phyloP scores from a whole-genome alignment of 176 grass and related monocot species.

The Lolium perenne region DNA sequence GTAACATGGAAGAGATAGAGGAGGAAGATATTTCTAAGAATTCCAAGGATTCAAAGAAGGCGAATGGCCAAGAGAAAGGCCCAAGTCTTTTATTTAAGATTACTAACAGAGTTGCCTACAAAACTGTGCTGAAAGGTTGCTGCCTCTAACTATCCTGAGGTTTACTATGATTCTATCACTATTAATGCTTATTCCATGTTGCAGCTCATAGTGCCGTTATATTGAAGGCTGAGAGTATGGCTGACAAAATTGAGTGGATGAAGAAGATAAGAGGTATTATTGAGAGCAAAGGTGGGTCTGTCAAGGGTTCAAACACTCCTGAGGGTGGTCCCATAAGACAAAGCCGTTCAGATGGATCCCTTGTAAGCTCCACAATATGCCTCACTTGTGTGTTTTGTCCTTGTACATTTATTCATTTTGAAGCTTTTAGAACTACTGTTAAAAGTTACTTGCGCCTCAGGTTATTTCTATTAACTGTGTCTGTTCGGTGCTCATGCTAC shows the following conservation, averaged over 20 bases:
- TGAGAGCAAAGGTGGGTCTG: constrained; percentile 71
- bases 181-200: constrained; percentile 47
- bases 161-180: constrained; percentile 5
- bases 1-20: constrained; percentile 95
- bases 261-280: constrained; percentile 85
- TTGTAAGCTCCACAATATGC: constrained; percentile 60
- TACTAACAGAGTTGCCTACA: constrained; percentile 95
- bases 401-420: neutral
- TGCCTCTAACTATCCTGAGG: neutral
- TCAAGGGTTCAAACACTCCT: constrained; percentile 63
- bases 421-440: constrained; percentile 19
- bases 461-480: neutral
- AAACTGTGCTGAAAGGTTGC: constrained; percentile 94
- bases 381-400: constrained; percentile 24
- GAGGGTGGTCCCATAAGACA: constrained; percentile 84
- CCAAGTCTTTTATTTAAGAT: constrained; percentile 95
- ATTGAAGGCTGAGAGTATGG: constrained; percentile 90
- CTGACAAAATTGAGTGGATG: constrained; percentile 89
- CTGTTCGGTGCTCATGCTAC: neutral
- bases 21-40: constrained; percentile 85
- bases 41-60: constrained; percentile 89
- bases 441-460: neutral
- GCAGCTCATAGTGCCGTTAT: constrained; percentile 91
- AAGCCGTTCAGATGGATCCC: constrained; percentile 96
- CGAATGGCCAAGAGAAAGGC: constrained; percentile 83